Percentiles rank a stretch among this genome's conserved stretches.
These are phyloP conservation scores for Leptodontidium sp. DNA, from an alignment of 2,329 filamentous ascomycete genomes.

Conservation along the genomic window DNA sequence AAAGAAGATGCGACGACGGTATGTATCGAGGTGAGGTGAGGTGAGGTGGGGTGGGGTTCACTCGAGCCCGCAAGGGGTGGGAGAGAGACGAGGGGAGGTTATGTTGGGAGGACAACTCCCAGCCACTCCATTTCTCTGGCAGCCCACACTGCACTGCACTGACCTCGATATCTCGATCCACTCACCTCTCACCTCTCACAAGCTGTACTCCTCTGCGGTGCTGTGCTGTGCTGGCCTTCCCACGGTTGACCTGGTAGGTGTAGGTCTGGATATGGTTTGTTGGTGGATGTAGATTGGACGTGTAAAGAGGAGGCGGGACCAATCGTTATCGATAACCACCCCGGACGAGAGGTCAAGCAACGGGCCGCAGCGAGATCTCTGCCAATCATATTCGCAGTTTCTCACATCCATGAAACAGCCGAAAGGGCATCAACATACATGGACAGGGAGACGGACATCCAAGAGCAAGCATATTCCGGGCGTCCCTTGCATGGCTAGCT, in stretches of 20 bases:
- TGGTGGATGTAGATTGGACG: slow-evolving; percentile 17
- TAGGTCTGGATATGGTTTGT: slow-evolving; percentile 15
- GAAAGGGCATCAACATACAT: background rate
- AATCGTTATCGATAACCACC: slow-evolving; percentile 26
- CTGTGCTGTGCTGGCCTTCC: slow-evolving; percentile 29
- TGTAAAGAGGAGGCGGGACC: slow-evolving; percentile 31
- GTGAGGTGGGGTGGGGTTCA: slow-evolving; percentile 17
- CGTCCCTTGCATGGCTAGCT: slow-evolving; percentile 22
- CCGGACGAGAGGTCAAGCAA: slow-evolving; percentile 15
- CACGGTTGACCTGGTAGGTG: slow-evolving; percentile 19
- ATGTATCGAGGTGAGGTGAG: slow-evolving; percentile 2
- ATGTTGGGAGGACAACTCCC: slow-evolving; percentile 16
- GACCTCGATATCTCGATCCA: slow-evolving; percentile 8
- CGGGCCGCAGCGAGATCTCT: slow-evolving; percentile 20
- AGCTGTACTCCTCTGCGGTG: background rate
- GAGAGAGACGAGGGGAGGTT: background rate
- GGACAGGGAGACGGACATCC: background rate
- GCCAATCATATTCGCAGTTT: slow-evolving; percentile 20
- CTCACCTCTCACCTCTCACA: slow-evolving; percentile 3
- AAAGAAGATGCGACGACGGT: slow-evolving; percentile 7
- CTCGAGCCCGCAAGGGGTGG: slow-evolving; percentile 9
- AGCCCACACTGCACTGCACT: slow-evolving; percentile 11
- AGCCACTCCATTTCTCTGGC: slow-evolving; percentile 28
- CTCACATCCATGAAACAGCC: slow-evolving; percentile 21
- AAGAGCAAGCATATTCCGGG: background rate